Evolutionary conservation across 1,284 basidiomycete species (phyloP).

Genomic region (Agaricales sp.): DNA sequence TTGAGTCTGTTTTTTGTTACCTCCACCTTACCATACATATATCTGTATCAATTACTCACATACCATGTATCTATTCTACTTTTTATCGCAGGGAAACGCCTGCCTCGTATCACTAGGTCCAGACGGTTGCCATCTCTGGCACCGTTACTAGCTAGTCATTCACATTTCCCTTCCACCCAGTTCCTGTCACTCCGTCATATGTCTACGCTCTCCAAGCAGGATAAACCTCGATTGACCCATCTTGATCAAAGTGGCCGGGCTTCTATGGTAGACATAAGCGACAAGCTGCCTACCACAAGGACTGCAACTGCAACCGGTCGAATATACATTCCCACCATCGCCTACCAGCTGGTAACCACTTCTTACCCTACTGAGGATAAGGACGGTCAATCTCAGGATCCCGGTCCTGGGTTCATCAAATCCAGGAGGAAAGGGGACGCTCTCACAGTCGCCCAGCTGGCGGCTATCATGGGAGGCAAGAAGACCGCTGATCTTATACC

Average conservation of each 20-base stretch:
- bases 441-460: conserved; percentile 71
- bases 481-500: conserved; percentile 77
- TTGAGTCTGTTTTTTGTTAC: conserved; percentile 40
- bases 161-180: too few species aligned
- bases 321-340: conserved; percentile 59
- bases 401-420: conserved; percentile 33
- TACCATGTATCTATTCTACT: neutral
- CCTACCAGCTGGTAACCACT: conserved; percentile 52
- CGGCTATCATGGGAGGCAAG: conserved; percentile 83
- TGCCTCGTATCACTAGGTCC: neutral
- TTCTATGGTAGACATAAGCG: conserved; percentile 72
- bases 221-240: conserved; percentile 46
- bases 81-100: neutral
- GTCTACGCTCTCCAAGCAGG: neutral
- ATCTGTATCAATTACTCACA: neutral
- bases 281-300: conserved; percentile 57
- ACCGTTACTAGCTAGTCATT: too few species aligned
- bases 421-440: conserved; percentile 62
- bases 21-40: conserved; percentile 8
- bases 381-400: conserved; percentile 6
- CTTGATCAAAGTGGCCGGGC: conserved; percentile 59
- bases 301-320: conserved; percentile 68
- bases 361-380: conserved; percentile 18
- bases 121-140: too few species aligned
- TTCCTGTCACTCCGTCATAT: neutral